A percentile compares a stretch with the other conserved stretches of the same genome.
Conservation (phyloP, 306 rosid genomes). For the Corylus avellana region DNA sequence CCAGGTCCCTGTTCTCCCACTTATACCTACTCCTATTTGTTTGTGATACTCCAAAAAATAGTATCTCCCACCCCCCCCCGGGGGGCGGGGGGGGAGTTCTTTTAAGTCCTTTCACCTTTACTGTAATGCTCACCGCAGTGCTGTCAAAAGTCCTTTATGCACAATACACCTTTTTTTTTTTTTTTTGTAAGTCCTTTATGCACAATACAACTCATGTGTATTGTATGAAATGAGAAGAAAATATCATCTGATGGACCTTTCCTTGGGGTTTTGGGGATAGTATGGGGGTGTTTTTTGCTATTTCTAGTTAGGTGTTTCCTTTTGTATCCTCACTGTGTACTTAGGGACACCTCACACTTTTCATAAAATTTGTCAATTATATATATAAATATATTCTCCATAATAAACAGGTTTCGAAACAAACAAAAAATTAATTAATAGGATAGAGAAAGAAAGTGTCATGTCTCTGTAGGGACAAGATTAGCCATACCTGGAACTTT, state of each 20-base stretch:
- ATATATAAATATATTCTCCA: too few relatives aligned
- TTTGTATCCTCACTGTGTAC: too few relatives aligned
- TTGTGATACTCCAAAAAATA: background rate
- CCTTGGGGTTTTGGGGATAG: too few relatives aligned
- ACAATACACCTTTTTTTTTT: too few relatives aligned
- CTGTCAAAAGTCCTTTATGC: background rate
- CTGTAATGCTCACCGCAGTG: background rate
- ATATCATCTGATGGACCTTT: background rate
- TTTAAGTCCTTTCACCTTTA: background rate
- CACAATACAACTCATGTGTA: background rate
- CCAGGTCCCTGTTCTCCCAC: background rate
- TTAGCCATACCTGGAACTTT: constrained; percentile 63
- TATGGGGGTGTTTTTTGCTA: too few relatives aligned
- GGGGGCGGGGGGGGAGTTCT: background rate
- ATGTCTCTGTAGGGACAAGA: background rate
- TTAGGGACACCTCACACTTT: too few relatives aligned
- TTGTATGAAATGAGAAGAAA: background rate
- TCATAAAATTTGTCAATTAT: too few relatives aligned
- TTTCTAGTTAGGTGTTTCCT: too few relatives aligned
- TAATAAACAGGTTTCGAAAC: background rate
- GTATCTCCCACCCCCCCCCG: background rate
- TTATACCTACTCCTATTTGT: background rate
- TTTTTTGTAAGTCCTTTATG: background rate
- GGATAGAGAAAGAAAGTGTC: background rate
- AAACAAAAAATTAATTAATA: background rate